A percentile compares a stretch with the other conserved stretches of the same genome.
phyloP scores from a whole-genome alignment of 306 rosid genomes.

The Vachellia pachyceras region DNA sequence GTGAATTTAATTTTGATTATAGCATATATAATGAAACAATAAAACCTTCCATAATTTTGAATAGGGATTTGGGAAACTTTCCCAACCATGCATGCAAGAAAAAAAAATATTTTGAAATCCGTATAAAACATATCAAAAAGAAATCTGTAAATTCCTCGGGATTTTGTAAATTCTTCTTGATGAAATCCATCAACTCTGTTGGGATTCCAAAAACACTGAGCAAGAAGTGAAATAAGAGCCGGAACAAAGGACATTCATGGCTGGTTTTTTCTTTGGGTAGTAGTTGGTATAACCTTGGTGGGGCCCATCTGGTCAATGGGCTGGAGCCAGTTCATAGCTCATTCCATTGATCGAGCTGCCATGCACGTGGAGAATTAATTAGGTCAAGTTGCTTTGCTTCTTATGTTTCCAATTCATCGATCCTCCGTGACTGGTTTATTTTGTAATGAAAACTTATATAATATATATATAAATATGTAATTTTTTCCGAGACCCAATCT shows the following conservation, averaged over 20 bases:
- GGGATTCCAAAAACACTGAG: too few relatives aligned
- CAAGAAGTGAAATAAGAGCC: not conserved
- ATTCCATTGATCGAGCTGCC: conserved; percentile 10
- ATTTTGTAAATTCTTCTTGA: too few relatives aligned
- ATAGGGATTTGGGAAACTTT: too few relatives aligned
- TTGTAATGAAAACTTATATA: not conserved
- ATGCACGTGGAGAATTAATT: conserved; percentile 49
- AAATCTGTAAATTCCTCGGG: too few relatives aligned
- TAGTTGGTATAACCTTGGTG: not conserved
- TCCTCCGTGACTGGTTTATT: not conserved
- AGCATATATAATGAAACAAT: too few relatives aligned
- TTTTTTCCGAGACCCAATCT: not conserved
- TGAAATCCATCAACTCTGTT: too few relatives aligned
- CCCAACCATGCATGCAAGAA: too few relatives aligned
- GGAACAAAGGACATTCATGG: not conserved
- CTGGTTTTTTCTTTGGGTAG: not conserved
- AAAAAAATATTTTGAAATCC: too few relatives aligned
- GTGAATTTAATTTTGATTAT: too few relatives aligned
- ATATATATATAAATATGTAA: not conserved
- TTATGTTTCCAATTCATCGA: not conserved
- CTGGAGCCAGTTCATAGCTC: conserved; percentile 6
- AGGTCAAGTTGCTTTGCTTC: conserved; percentile 31
- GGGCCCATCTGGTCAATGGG: conserved; percentile 12
- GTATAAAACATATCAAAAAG: too few relatives aligned
- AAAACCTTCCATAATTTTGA: too few relatives aligned